Percentiles rank a stretch among this genome's conserved stretches.
These are phyloP conservation scores for Aotearoamyces nothofagi DNA, from an alignment of 2,329 filamentous ascomycete species.

Conservation along the genomic window DNA sequence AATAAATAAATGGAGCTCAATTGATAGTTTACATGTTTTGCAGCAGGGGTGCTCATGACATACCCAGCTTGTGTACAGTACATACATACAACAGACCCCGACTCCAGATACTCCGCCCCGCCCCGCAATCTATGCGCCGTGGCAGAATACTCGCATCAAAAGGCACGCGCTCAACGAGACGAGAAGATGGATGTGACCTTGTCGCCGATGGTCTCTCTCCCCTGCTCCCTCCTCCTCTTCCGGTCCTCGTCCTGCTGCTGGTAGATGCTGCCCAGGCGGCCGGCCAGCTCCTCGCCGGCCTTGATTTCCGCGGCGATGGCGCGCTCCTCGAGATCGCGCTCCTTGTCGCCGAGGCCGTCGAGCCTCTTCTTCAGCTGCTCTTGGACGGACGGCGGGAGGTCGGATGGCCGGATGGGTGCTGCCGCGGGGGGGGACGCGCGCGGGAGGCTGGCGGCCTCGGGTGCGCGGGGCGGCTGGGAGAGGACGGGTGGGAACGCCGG, in stretches of 20 bases:
- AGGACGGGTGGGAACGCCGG: constrained; percentile 46
- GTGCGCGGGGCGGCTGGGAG: no score
- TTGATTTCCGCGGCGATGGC: constrained; percentile 47
- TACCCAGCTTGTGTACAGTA: no score
- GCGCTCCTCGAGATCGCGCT: constrained; percentile 46
- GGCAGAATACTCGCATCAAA: no score
- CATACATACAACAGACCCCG: no score
- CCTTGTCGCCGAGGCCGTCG: constrained; percentile 39
- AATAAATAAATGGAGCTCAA: no score
- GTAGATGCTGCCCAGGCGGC: constrained; percentile 37
- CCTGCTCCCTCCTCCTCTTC: constrained; percentile 39
- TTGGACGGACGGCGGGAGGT: constrained; percentile 31
- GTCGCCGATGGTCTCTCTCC: constrained; percentile 27
- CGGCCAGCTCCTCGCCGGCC: constrained; percentile 43
- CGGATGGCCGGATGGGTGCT: constrained; percentile 5
- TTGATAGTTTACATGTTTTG: no score
- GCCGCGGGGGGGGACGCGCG: no score
- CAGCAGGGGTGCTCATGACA: no score
- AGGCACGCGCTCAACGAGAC: constrained; percentile 6
- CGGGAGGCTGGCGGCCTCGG: no score
- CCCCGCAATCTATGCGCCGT: no score
- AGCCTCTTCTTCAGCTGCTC: constrained; percentile 37
- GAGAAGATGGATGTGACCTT: constrained; percentile 19
- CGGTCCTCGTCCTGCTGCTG: constrained; percentile 38
- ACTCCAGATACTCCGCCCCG: no score